Evolutionary conservation across 2,329 filamentous ascomycete genomes (phyloP).

Genomic region (Alternaria rosae): DNA sequence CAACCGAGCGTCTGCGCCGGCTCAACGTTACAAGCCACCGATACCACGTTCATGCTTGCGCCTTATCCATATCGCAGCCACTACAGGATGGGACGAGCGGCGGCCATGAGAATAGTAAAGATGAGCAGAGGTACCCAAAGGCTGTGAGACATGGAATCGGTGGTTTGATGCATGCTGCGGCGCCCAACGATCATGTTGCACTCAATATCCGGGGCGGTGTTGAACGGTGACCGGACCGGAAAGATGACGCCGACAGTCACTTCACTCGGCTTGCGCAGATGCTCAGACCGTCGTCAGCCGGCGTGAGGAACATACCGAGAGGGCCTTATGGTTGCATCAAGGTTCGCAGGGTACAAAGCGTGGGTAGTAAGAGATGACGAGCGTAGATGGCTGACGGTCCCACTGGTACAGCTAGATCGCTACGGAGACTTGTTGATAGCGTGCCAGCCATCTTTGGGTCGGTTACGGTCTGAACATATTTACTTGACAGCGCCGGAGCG

Average conservation of each 20-base stretch:
- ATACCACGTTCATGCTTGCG: slow-evolving; percentile 16
- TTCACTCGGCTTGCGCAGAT: background rate
- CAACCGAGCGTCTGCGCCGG: slow-evolving; percentile 24
- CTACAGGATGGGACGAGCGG: slow-evolving; percentile 16
- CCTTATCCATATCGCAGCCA: slow-evolving; percentile 8
- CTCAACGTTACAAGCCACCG: slow-evolving; percentile 43
- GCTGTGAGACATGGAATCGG: slow-evolving; percentile 13
- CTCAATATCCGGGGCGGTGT: slow-evolving; percentile 10
- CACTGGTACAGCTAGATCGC: slow-evolving; percentile 20
- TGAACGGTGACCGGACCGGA: slow-evolving; percentile 10
- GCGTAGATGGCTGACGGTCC: background rate
- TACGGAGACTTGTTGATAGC: slow-evolving; percentile 31
- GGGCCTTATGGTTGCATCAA: background rate
- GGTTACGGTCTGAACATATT: slow-evolving; percentile 16
- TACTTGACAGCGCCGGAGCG: slow-evolving; percentile 29
- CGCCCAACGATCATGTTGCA: slow-evolving; percentile 19
- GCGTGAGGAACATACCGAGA: background rate
- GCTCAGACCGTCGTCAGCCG: background rate
- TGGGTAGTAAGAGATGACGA: background rate
- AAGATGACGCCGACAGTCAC: slow-evolving; percentile 6
- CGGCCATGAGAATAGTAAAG: slow-evolving; percentile 14
- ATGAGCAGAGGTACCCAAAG: slow-evolving; percentile 17
- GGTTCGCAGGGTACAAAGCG: background rate
- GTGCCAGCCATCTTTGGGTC: slow-evolving; percentile 23
- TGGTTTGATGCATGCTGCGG: slow-evolving; percentile 29